A percentile compares a stretch with the other conserved stretches of the same genome.
These are phyloP conservation scores for Thelonectria rubi DNA, from an alignment of 2,329 filamentous ascomycete genomes.

Conservation along the genomic window DNA sequence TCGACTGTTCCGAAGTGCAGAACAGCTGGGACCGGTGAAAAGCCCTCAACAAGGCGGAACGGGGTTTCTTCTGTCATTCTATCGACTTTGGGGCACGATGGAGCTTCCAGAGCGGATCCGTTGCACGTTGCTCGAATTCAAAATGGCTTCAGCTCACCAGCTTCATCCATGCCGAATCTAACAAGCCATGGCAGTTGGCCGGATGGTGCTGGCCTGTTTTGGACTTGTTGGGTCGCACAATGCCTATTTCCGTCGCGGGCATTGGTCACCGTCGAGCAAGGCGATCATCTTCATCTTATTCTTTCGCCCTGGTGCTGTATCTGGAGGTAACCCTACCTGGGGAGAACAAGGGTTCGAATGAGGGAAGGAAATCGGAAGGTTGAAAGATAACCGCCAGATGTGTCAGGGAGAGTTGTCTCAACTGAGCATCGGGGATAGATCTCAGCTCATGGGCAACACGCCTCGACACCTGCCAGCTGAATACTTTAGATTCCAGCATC, in stretches of 20 bases:
- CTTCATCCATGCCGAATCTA: neutral
- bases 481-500: neutral
- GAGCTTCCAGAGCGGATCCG: slow-evolving; percentile 27
- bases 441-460: neutral
- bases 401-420: slow-evolving; percentile 2
- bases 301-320: slow-evolving; percentile 17
- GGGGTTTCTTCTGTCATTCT: slow-evolving; percentile 12
- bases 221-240: slow-evolving; percentile 25
- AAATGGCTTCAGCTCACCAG: slow-evolving; percentile 13
- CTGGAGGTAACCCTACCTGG: slow-evolving; percentile 4
- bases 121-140: slow-evolving; percentile 13
- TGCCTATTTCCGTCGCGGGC: slow-evolving; percentile 26
- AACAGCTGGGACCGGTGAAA: slow-evolving; percentile 32
- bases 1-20: slow-evolving; percentile 20
- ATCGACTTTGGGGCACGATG: slow-evolving; percentile 35
- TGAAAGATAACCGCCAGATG: slow-evolving; percentile 1
- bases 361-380: neutral
- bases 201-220: slow-evolving; percentile 12
- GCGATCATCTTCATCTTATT: slow-evolving; percentile 25
- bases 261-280: slow-evolving; percentile 36
- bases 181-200: slow-evolving; percentile 7
- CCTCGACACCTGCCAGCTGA: no score
- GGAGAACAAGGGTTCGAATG: slow-evolving; percentile 3
- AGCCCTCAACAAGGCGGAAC: slow-evolving; percentile 17
- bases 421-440: neutral